Percentiles rank a stretch among this genome's conserved stretches.
These are phyloP conservation scores for Entophlyctis luteolus DNA, from an alignment of 192 early-diverging fungal genomes.

Conservation along the genomic window DNA sequence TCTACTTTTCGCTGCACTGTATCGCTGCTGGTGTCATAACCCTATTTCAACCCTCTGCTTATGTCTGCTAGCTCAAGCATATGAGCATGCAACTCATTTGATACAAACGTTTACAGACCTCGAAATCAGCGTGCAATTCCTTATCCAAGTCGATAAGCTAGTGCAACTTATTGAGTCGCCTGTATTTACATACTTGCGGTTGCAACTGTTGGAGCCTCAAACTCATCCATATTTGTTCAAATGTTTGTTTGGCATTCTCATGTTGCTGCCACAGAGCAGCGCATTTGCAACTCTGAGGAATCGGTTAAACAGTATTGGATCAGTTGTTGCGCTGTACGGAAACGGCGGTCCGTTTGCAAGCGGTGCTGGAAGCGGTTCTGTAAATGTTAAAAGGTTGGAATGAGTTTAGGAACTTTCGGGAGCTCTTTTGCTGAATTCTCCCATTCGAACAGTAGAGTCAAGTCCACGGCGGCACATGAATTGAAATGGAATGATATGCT, in stretches of 20 bases:
- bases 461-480: not conserved
- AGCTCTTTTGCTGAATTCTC: not conserved
- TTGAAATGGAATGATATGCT: slow-evolving; percentile 63
- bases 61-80: slow-evolving; percentile 94
- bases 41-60: slow-evolving; percentile 90
- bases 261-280: slow-evolving; percentile 93
- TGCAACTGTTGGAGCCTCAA: slow-evolving; percentile 91
- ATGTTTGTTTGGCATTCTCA: slow-evolving; percentile 90
- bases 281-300: slow-evolving; percentile 94
- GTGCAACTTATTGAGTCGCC: slow-evolving; percentile 97
- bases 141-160: slow-evolving; percentile 97
- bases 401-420: not conserved
- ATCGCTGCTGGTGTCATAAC: slow-evolving; percentile 95
- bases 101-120: slow-evolving; percentile 82
- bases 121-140: slow-evolving; percentile 88
- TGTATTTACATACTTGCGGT: slow-evolving; percentile 90
- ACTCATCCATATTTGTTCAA: slow-evolving; percentile 86
- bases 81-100: slow-evolving; percentile 78
- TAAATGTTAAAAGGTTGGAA: not conserved
- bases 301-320: slow-evolving; percentile 80
- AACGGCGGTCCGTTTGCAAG: not conserved
- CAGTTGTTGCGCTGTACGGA: slow-evolving; percentile 40
- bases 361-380: not conserved
- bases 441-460: not conserved
- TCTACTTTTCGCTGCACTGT: slow-evolving; percentile 77